Percentiles rank a stretch among this genome's conserved stretches.
These are phyloP conservation scores for Annona squamosa DNA, from an alignment of 164 flowering plant genomes.

Conservation along the genomic window DNA sequence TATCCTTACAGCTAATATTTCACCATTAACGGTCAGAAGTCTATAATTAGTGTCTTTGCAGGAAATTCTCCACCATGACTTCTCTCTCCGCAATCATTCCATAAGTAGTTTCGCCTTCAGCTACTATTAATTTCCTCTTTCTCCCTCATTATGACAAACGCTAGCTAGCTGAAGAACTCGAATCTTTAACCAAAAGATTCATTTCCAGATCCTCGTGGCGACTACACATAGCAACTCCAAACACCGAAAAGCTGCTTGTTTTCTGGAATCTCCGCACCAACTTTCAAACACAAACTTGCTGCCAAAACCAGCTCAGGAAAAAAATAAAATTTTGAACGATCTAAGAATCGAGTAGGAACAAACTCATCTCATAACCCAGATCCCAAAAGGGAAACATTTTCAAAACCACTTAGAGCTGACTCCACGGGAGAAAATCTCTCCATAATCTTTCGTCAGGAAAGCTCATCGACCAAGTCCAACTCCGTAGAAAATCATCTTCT, in stretches of 20 bases:
- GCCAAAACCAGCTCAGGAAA: neutral
- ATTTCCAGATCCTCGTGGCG: neutral
- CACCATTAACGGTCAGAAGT: neutral
- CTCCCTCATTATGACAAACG: neutral
- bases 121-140: neutral
- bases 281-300: neutral
- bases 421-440: neutral
- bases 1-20: neutral
- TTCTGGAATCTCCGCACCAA: neutral
- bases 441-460: neutral
- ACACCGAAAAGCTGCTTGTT: neutral
- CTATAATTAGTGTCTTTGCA: neutral
- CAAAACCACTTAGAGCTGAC: neutral
- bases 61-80: neutral
- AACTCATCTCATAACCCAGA: neutral
- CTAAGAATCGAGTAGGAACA: neutral
- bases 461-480: neutral
- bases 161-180: neutral
- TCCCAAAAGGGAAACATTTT: neutral
- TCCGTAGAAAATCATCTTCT: neutral
- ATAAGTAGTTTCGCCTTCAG: neutral
- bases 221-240: neutral
- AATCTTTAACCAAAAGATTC: neutral
- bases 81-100: neutral
- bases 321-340: neutral